Conservation (phyloP, 2,329 filamentous ascomycete genomes). For the Sporothrix mexicana region DNA sequence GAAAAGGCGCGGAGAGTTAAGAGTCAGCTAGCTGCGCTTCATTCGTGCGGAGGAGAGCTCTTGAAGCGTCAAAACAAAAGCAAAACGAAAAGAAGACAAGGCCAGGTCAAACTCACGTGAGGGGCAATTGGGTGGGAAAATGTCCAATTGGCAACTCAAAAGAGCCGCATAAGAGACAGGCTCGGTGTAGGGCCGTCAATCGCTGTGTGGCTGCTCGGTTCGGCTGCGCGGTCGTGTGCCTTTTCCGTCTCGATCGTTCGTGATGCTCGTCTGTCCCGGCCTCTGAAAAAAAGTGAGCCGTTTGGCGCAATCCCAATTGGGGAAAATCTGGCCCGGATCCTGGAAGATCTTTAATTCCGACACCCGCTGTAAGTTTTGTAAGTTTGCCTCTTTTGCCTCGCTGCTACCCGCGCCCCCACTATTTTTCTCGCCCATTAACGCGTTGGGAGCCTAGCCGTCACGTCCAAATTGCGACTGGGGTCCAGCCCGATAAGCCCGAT, state of each 20-base stretch:
- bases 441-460: slow-evolving; percentile 1
- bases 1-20: too few species aligned
- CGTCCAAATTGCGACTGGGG: background rate
- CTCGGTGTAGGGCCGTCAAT: background rate
- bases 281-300: slow-evolving; percentile 27
- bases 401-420: background rate
- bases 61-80: background rate
- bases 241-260: slow-evolving; percentile 1
- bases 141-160: background rate
- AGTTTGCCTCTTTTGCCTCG: background rate
- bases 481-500: slow-evolving; percentile 31
- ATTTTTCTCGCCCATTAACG: slow-evolving; percentile 11
- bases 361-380: background rate
- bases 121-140: background rate
- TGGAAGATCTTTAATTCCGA: slow-evolving; percentile 35
- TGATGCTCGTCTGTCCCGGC: slow-evolving; percentile 6
- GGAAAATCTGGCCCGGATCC: slow-evolving; percentile 29
- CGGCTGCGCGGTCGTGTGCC: slow-evolving; percentile 12
- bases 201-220: slow-evolving; percentile 4
- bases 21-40: background rate
- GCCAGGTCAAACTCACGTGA: slow-evolving; percentile 4
- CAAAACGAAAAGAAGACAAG: background rate
- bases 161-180: background rate
- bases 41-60: background rate
- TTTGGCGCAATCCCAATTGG: slow-evolving; percentile 26